A percentile compares a stretch with the other conserved stretches of the same genome.
These are phyloP conservation scores for Saturnispora diversa DNA, from an alignment of 805 yeast species.

Conservation along the genomic window DNA sequence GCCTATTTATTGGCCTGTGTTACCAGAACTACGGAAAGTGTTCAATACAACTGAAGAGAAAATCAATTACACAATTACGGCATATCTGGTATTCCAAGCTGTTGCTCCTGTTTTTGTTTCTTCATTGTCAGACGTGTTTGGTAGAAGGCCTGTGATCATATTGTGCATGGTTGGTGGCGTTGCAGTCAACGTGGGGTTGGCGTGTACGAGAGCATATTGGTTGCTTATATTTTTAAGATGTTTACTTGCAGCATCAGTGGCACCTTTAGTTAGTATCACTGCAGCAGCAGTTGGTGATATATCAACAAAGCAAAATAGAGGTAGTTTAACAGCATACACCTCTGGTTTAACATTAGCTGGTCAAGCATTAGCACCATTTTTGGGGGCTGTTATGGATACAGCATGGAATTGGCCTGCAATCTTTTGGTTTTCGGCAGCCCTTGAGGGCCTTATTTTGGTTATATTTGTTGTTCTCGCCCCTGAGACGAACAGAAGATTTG, in stretches of 20 bases:
- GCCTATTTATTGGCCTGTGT: constrained; percentile 76
- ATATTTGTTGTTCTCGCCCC: constrained; percentile 44
- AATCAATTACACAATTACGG: constrained; percentile 66
- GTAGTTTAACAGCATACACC: constrained; percentile 58
- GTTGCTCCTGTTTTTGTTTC: constrained; percentile 64
- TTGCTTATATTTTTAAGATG: constrained; percentile 58
- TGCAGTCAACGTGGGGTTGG: constrained; percentile 59
- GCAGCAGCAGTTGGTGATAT: constrained; percentile 72
- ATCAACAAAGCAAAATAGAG: constrained; percentile 58
- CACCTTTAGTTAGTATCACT: constrained; percentile 65
- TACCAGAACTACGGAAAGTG: constrained; percentile 46
- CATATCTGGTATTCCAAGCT: constrained; percentile 72
- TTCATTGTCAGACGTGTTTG: constrained; percentile 58
- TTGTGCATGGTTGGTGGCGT: constrained; percentile 47
- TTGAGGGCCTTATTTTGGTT: constrained; percentile 41
- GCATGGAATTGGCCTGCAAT: constrained; percentile 65
- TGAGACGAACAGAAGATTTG: constrained; percentile 65
- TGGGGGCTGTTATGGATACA: constrained; percentile 48
- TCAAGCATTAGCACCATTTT: constrained; percentile 68
- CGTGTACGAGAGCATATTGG: constrained; percentile 49
- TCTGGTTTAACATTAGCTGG: constrained; percentile 63
- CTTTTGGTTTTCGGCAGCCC: constrained; percentile 68
- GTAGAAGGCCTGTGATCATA: constrained; percentile 63
- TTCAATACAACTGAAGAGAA: constrained; percentile 50
- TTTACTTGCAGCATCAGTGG: constrained; percentile 67